A percentile compares a stretch with the other conserved stretches of the same genome.
Evolutionary conservation across 768 basidiomycete species (phyloP).

Genomic region (Porpolomopsis calyptriformis): DNA sequence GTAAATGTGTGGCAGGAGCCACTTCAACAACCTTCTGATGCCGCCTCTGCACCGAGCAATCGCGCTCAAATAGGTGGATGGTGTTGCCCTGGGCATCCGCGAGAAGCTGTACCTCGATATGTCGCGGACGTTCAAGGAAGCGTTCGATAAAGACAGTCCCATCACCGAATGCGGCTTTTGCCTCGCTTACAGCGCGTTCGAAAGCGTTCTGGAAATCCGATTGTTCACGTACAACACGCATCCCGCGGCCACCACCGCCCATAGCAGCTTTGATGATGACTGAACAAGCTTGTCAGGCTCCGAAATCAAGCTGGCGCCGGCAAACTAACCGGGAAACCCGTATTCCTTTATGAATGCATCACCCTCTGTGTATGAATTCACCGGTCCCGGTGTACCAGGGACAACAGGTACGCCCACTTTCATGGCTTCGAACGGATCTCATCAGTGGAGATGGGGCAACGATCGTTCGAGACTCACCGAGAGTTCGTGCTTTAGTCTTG

Average conservation of each 20-base stretch:
- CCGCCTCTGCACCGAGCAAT: conserved; percentile 95
- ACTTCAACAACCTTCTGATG: conserved; percentile 99
- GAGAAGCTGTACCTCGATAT: conserved; percentile 94
- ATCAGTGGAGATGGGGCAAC: conserved; percentile 7
- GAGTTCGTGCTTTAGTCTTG: conserved; percentile 92
- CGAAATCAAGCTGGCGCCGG: neutral
- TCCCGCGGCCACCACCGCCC: conserved; percentile 97
- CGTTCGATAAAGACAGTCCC: conserved; percentile 99
- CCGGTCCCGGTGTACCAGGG: conserved; percentile 95
- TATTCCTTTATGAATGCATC: conserved; percentile 88
- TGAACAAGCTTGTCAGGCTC: conserved; percentile 16
- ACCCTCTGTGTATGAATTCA: conserved; percentile 68
- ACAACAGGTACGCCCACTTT: conserved; percentile 91
- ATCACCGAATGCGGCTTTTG: conserved; percentile 94
- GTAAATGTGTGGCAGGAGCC: conserved; percentile 89
- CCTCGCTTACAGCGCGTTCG: conserved; percentile 88
- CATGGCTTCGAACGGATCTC: conserved; percentile 44
- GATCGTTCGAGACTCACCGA: conserved; percentile 40
- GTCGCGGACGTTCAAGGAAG: conserved; percentile 90
- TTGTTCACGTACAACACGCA: conserved; percentile 96
- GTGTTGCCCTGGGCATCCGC: conserved; percentile 90
- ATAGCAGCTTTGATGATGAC: conserved; percentile 99
- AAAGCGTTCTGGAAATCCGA: conserved; percentile 84
- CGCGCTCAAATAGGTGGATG: conserved; percentile 97
- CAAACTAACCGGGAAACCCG: conserved; percentile 72